These are phyloP conservation scores for Austroboletus novae-zelandiae DNA, from an alignment of 1,284 basidiomycete species.

Conservation along the genomic window DNA sequence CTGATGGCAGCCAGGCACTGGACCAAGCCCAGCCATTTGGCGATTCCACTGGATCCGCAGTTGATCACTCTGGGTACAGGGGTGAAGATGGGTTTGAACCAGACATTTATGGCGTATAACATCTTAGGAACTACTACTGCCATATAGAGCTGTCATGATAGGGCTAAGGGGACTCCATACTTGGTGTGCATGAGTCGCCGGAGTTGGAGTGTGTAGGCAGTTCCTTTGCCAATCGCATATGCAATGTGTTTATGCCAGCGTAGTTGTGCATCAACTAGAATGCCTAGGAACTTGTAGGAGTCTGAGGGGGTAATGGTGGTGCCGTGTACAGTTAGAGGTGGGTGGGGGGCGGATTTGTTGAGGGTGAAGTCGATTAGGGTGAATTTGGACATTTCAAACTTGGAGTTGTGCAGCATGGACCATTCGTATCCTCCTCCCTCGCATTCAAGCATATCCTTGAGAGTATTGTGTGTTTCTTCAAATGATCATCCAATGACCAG, in stretches of 20 bases:
- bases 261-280: not conserved
- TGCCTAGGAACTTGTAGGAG: slow-evolving; percentile 1
- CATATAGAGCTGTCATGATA: slow-evolving; percentile 17
- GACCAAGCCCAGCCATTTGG: too few species aligned
- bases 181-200: not conserved
- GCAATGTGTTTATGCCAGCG: not conserved
- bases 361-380: slow-evolving; percentile 6
- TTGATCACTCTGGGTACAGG: too few species aligned
- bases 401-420: not conserved
- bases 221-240: not conserved
- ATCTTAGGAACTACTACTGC: slow-evolving; percentile 25
- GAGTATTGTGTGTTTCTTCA: not conserved
- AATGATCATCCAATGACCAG: not conserved
- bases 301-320: too few species aligned
- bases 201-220: slow-evolving; percentile 5
- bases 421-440: not conserved
- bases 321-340: too few species aligned
- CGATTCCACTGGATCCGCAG: too few species aligned
- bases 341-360: too few species aligned
- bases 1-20: too few species aligned
- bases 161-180: not conserved
- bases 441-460: slow-evolving; percentile 4
- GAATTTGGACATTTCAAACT: not conserved
- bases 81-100: slow-evolving; percentile 18
- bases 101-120: slow-evolving; percentile 32